Evolutionary conservation across 2,329 filamentous ascomycete genomes (phyloP).

Genomic region (Dactylellina leptospora): DNA sequence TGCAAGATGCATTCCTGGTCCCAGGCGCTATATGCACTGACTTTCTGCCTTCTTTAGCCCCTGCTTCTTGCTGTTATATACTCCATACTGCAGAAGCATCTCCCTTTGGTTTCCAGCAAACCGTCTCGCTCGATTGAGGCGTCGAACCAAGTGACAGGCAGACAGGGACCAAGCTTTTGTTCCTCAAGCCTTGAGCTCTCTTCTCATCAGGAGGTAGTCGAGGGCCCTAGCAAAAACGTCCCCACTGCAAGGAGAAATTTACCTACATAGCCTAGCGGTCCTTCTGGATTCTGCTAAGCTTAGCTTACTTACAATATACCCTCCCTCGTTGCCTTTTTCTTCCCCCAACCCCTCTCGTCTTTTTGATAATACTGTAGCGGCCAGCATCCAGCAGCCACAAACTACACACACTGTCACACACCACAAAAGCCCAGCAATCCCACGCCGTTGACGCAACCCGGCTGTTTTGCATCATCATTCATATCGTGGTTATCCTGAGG

Average conservation of each 20-base stretch:
- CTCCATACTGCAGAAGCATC: background rate
- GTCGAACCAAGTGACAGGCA: conserved; percentile 1
- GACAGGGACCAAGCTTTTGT: conserved; percentile 5
- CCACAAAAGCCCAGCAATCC: conserved; percentile 41
- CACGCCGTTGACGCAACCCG: conserved; percentile 52
- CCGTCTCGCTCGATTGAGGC: conserved; percentile 16
- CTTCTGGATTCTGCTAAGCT: conserved; percentile 39
- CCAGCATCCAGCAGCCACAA: conserved; percentile 46
- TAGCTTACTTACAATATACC: conserved; percentile 39
- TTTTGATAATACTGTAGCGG: conserved; percentile 32
- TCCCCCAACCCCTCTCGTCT: conserved; percentile 51
- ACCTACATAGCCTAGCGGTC: conserved; percentile 35
- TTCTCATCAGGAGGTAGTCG: conserved; percentile 4
- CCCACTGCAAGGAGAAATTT: conserved; percentile 33
- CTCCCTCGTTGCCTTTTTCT: conserved; percentile 18
- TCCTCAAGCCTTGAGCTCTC: background rate
- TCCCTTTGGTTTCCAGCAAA: background rate
- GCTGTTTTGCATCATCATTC: conserved; percentile 51
- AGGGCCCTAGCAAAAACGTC: conserved; percentile 22
- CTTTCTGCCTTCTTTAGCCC: conserved; percentile 25
- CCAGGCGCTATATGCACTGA: conserved; percentile 42
- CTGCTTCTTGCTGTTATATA: conserved; percentile 23
- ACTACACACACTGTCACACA: conserved; percentile 52
- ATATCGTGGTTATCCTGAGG: conserved; percentile 34
- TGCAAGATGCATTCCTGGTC: conserved; percentile 47